Base-by-base conservation (phyloP, 495 filamentous ascomycete species). In the Daldinia vernicosa region DNA sequence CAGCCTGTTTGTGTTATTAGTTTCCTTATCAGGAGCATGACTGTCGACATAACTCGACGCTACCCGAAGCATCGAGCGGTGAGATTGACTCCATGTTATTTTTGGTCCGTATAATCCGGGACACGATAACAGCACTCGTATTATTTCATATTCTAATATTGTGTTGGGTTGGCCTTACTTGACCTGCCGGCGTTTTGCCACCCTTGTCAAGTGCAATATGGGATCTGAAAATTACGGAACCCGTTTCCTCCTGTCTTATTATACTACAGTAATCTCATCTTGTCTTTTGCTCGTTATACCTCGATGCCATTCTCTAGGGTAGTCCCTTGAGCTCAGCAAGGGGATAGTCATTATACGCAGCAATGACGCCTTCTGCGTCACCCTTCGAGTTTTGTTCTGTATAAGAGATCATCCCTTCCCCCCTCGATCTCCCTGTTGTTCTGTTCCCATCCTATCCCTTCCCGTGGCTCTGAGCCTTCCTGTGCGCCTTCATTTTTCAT, bases 1-100 rank as follows among this genome's bases (percentile, higher is more conserved):
- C 68, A 71, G 74, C 69, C 73, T 76, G 71, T 76, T 15, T 76
- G 27, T 55, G 60, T 71, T 55, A 66, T 70, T 66, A 43, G 66
- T 67, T 65, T 37, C 65, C 59, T 71, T 70, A 64, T 71, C 70
- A 54, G 60, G 65, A 50, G 63, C 32, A 43, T 63, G 54, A 54
- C 45, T 30, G 43, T 56, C 50, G 57, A 30, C 50, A 19, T 40
- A 61, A 61, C 56, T 63, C 51, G 35, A 54, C 40, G 22, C 62
- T 71, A 55, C 67, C 67, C 59, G 60, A 65, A 64, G n/a, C 47
- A 50, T 70, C 67, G 33, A 71, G 67, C 71, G 71, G 71, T 74
- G 71, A 64, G 59, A 37, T 37, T 55, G 37, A 59, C 24, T 65
- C 67, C 54, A 63, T 67, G 27, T 39, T 64, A 22, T 59, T 63